phyloP scores from a whole-genome alignment of 2,329 filamentous ascomycete species.

The Pyrenochaeta sp. region DNA sequence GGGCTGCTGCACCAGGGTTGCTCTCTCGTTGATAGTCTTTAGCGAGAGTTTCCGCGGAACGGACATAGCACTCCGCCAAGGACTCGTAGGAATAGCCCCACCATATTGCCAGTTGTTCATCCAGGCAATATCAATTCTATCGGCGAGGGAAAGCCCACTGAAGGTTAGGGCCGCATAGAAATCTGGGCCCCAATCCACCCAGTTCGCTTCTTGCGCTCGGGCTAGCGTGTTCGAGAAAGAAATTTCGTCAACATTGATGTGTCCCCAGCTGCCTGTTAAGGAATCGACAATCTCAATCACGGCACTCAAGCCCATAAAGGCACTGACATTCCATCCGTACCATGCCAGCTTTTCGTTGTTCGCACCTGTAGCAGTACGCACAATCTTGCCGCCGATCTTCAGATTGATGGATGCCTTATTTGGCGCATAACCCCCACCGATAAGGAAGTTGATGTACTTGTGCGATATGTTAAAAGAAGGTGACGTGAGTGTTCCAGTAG shows the following conservation, averaged over 20 bases:
- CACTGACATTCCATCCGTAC: conserved; percentile 1
- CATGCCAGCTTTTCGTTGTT: conserved; percentile 4
- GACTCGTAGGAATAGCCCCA: conserved; percentile 1
- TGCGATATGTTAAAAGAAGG: conserved; percentile 5
- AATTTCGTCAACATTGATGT: conserved; percentile 5
- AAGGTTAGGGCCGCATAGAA: conserved; percentile 2
- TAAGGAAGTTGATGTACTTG: conserved; percentile 8
- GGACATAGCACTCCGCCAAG: conserved; percentile 4
- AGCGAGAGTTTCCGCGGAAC: conserved; percentile 2
- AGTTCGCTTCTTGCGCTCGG: conserved; percentile 4
- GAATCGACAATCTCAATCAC: conserved; percentile 8
- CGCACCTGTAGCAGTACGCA: conserved; percentile 3
- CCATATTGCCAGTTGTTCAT: conserved; percentile 9
- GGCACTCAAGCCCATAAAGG: neutral
- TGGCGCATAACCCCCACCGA: conserved; percentile 3
- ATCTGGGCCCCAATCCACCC: conserved; percentile 4
- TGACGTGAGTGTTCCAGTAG: conserved; percentile 6
- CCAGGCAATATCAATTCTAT: conserved; percentile 4
- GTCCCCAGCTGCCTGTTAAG: conserved; percentile 3
- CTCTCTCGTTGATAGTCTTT: conserved; percentile 2
- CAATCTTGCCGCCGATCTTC: conserved; percentile 2
- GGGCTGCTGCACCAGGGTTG: conserved; percentile 2
- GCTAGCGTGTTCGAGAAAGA: conserved; percentile 7
- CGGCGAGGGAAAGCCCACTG: conserved; percentile 1
- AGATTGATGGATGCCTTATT: conserved; percentile 3